Conservation (phyloP, 2,329 filamentous ascomycete genomes). For the Nothomitra cinnamomea region DNA sequence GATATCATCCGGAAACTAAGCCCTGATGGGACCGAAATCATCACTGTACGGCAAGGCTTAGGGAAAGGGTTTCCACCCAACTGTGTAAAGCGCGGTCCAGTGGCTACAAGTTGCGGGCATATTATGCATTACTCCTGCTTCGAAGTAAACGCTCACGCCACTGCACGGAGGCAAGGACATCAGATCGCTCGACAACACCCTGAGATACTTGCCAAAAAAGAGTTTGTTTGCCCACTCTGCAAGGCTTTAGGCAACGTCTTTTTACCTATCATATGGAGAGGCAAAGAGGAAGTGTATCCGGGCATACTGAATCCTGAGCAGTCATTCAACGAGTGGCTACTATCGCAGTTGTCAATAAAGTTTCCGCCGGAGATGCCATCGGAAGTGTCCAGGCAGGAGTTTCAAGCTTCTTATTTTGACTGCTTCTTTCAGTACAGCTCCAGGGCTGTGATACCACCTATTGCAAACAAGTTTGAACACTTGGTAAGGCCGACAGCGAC, state of each 20-base stretch:
- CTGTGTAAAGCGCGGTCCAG: constrained; percentile 52
- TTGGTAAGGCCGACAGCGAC: constrained; percentile 16
- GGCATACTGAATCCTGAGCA: constrained; percentile 45
- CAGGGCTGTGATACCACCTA: constrained; percentile 30
- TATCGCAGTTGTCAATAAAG: constrained; percentile 35
- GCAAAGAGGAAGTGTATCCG: constrained; percentile 69
- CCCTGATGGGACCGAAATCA: constrained; percentile 50
- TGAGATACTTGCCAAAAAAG: constrained; percentile 58
- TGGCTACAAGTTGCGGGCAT: constrained; percentile 85
- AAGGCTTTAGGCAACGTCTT: constrained; percentile 94
- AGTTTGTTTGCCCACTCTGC: constrained; percentile 93
- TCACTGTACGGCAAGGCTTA: constrained; percentile 61
- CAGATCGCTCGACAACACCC: constrained; percentile 93
- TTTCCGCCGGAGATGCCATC: constrained; percentile 31
- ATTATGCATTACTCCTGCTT: constrained; percentile 98
- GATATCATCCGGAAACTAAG: constrained; percentile 61
- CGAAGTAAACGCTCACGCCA: constrained; percentile 76
- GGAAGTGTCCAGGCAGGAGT: constrained; percentile 17
- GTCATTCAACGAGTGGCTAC: constrained; percentile 53
- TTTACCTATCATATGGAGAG: constrained; percentile 88
- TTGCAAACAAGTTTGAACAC: constrained; percentile 26
- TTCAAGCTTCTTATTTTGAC: constrained; percentile 31
- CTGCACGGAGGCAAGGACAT: constrained; percentile 64
- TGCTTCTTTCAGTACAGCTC: constrained; percentile 27
- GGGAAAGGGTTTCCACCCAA: constrained; percentile 73